Base-by-base conservation (phyloP, 2,329 filamentous ascomycete species). In the Neodidymelliopsis sp. region DNA sequence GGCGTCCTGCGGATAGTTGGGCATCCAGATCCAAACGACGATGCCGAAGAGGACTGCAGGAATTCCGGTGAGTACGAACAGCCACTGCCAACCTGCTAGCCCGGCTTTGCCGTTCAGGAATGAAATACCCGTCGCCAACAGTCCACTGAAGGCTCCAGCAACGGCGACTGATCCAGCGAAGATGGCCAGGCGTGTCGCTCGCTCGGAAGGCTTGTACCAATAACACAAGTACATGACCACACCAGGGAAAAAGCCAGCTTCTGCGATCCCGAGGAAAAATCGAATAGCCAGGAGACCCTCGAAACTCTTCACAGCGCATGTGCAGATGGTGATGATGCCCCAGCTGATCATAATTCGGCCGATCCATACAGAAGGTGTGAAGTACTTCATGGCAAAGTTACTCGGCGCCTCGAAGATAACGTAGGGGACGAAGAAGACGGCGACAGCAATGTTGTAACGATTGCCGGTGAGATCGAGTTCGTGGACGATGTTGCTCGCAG, bases 121-220 rank as follows among this genome's bases (percentile, higher is more conserved):
- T 20, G 82, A 80, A 57, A 90, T 90, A 1, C 81, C 87, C 2
- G 86, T 86, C 0, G 87, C 87, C 4, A 91, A 77, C 1, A 90
- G 79, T 7, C 87, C 88, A 61, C 87, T 87, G 54, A 90, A 90
- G 0, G 86, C 90, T 1, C 90, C 90, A 1, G 89, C 86, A 1
- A 93, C 74, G 0, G 90, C 88, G 1, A 89, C 89, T 0, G 89
- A 87, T 0, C 87, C 89, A 74, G 92, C 92, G 76, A 92, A 92
- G 48, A 90, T 84, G 16, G 89, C 87, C 56, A 87, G 83, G 19
- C 90, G 83, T 10, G 90, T 79, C 35, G 88, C 89, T 45, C 91
- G 87, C 65, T 94, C 90, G 12, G 79, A 82, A 24, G 89, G 81
- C 67, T 84, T 87, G 63, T 93, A 94, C 89, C 89, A 94, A 66